phyloP scores from a whole-genome alignment of 2,329 filamentous ascomycete species.

The Scedosporium apiospermum region DNA sequence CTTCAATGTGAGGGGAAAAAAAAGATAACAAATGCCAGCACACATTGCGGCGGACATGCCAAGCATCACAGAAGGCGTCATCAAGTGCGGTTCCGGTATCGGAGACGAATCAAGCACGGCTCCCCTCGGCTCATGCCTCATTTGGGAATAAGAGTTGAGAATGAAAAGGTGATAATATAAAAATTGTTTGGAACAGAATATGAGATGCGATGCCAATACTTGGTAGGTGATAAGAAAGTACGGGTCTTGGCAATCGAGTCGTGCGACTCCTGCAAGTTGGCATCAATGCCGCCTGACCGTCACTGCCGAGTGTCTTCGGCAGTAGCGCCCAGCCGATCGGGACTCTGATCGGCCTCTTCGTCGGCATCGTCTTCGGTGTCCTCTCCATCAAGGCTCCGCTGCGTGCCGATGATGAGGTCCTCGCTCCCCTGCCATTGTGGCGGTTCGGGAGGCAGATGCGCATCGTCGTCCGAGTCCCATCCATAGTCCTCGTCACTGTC shows the following conservation, averaged over 20 bases:
- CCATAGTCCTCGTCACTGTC: conserved; percentile 61
- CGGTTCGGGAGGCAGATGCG: conserved; percentile 48
- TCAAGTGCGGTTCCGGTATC: neutral
- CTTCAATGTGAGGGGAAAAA: neutral
- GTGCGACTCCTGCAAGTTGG: neutral
- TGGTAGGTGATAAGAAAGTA: no score
- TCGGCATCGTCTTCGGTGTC: conserved; percentile 13
- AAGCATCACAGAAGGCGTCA: neutral
- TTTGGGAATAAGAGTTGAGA: no score
- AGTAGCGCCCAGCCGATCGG: neutral
- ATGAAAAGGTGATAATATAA: no score
- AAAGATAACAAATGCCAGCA: no score
- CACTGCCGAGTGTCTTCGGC: neutral
- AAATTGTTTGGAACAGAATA: no score
- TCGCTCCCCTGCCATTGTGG: conserved; percentile 61
- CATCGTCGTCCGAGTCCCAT: conserved; percentile 60
- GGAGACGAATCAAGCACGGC: neutral
- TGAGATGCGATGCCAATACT: no score
- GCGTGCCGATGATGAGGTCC: conserved; percentile 46
- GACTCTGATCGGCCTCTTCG: conserved; percentile 8
- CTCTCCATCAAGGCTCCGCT: conserved; percentile 26
- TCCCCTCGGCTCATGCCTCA: neutral
- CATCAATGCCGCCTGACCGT: neutral
- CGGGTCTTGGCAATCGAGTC: no score
- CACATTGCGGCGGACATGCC: neutral